These are phyloP conservation scores for Candida broadrunensis DNA, from an alignment of 805 yeast species.

Conservation along the genomic window DNA sequence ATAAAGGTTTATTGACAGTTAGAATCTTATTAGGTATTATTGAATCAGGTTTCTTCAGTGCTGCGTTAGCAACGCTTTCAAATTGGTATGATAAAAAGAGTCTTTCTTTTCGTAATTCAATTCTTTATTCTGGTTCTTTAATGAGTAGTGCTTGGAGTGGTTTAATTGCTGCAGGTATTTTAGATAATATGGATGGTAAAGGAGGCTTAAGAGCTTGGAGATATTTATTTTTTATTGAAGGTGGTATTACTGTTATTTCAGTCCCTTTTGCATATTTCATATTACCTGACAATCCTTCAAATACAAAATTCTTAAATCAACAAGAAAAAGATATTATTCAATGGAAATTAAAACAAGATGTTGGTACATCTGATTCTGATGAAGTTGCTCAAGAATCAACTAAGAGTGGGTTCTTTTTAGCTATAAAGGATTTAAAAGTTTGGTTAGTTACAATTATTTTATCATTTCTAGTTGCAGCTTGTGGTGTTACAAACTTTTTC, in stretches of 20 bases:
- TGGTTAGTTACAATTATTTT: constrained; percentile 46
- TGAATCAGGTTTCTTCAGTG: constrained; percentile 48
- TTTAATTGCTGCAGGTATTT: constrained; percentile 52
- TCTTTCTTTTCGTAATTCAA: constrained; percentile 47
- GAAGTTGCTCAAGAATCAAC: constrained; percentile 30
- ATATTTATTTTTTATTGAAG: constrained; percentile 57
- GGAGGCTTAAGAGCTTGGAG: constrained; percentile 49
- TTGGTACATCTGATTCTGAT: constrained; percentile 40
- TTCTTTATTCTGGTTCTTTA: constrained; percentile 50
- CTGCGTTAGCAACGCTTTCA: constrained; percentile 48
- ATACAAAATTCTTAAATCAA: constrained; percentile 43
- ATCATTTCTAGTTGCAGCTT: constrained; percentile 51
- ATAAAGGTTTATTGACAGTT: constrained; percentile 42
- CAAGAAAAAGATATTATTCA: constrained; percentile 43
- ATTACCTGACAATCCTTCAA: constrained; percentile 52
- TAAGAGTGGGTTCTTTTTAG: constrained; percentile 31
- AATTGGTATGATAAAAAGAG: constrained; percentile 56
- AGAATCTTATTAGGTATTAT: constrained; percentile 47
- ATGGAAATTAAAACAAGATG: constrained; percentile 39
- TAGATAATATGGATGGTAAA: constrained; percentile 37
- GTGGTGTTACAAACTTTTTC: constrained; percentile 60
- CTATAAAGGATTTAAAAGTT: constrained; percentile 41
- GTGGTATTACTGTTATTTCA: constrained; percentile 46
- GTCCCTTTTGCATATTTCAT: constrained; percentile 45
- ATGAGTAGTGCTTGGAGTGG: constrained; percentile 55